phyloP scores from a whole-genome alignment of 2,329 filamentous ascomycete genomes.

The Exophiala oligosperma region DNA sequence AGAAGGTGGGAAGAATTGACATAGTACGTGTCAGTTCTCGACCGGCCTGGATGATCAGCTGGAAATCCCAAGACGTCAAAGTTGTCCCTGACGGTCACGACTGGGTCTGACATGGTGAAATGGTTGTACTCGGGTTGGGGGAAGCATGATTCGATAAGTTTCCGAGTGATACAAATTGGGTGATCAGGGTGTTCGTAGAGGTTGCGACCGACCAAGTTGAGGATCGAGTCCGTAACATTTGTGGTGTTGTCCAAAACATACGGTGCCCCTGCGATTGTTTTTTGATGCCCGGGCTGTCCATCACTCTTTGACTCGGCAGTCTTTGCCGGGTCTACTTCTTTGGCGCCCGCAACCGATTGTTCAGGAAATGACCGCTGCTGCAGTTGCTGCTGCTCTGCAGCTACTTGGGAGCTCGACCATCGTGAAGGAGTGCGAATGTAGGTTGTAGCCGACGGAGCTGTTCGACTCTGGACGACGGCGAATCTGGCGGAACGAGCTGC shows the following conservation, averaged over 20 bases:
- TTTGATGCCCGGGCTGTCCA: conserved; percentile 15
- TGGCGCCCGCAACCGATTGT: conserved; percentile 19
- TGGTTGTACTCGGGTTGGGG: conserved; percentile 70
- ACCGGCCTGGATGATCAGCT: conserved; percentile 80
- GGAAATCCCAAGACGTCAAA: conserved; percentile 97
- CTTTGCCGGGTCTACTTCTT: conserved; percentile 26
- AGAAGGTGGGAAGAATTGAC: conserved; percentile 80
- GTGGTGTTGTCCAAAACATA: conserved; percentile 68
- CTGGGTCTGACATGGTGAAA: conserved; percentile 70
- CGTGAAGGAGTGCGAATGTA: conserved; percentile 8
- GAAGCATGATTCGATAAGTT: conserved; percentile 90
- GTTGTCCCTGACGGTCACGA: conserved; percentile 83
- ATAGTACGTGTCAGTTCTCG: conserved; percentile 92
- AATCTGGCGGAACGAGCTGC: conserved; percentile 21
- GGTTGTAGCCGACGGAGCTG: conserved; percentile 3
- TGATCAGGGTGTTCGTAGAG: conserved; percentile 93
- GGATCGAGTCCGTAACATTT: conserved; percentile 76
- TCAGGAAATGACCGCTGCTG: conserved; percentile 19
- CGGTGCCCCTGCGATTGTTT: conserved; percentile 23
- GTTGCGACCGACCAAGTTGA: conserved; percentile 69
- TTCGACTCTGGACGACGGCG: conserved; percentile 1
- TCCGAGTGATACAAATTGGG: conserved; percentile 83
- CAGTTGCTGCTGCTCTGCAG: conserved; percentile 4
- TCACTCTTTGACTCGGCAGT: conserved; percentile 11
- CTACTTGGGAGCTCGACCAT: conserved; percentile 20